phyloP scores from a whole-genome alignment of 257 asterid species.

The Capsicum baccatum region DNA sequence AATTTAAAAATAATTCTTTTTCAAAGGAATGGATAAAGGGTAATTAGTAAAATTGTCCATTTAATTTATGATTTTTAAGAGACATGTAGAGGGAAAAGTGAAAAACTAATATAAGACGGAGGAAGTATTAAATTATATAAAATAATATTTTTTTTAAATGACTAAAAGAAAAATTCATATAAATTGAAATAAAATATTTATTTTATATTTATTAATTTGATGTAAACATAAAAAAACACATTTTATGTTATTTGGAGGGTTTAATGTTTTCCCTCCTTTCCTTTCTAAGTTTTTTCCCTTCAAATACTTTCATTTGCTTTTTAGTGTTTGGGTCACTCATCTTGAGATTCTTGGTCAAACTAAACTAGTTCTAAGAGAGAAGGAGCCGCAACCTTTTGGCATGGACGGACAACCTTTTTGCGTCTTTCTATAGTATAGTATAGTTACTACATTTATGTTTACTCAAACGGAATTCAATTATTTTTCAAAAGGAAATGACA shows the following conservation, averaged over 20 bases:
- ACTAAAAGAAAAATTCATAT: too few relatives aligned
- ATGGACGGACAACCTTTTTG: constrained; percentile 9
- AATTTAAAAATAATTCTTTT: too few relatives aligned
- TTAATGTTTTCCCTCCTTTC: not conserved
- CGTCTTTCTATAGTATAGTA: not conserved
- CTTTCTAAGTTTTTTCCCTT: not conserved
- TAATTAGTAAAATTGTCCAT: too few relatives aligned
- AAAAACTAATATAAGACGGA: too few relatives aligned
- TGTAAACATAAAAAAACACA: too few relatives aligned
- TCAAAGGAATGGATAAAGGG: too few relatives aligned
- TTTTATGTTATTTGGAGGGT: not conserved
- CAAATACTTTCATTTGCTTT: not conserved
- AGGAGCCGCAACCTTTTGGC: not conserved
- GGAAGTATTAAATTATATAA: too few relatives aligned
- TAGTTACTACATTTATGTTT: not conserved
- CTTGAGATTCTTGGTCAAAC: constrained; percentile 11
- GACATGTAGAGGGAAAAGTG: too few relatives aligned
- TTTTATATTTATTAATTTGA: too few relatives aligned
- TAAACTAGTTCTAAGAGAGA: not conserved
- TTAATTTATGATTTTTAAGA: too few relatives aligned
- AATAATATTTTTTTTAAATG: too few relatives aligned
- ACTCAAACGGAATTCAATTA: not conserved
- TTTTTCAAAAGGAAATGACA: not conserved
- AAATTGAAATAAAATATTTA: too few relatives aligned
- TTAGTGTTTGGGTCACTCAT: not conserved